Percentiles rank a stretch among this genome's conserved stretches.
These are phyloP conservation scores for Aspergillus ibericus DNA, from an alignment of 2,329 filamentous ascomycete genomes.

Conservation along the genomic window DNA sequence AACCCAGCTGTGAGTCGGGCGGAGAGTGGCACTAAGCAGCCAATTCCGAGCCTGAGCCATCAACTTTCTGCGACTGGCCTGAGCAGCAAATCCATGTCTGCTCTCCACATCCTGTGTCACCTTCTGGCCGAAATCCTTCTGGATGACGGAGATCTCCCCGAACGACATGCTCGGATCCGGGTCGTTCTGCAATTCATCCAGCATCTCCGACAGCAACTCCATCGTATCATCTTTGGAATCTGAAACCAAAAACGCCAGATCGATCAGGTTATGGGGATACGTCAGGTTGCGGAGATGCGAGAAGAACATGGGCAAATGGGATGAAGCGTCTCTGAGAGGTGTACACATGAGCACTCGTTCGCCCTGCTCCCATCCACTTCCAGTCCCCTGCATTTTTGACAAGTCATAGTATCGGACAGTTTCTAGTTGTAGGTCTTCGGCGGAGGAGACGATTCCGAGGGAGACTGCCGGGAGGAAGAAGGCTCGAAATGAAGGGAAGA, in stretches of 20 bases:
- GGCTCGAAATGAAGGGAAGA: slow-evolving; percentile 74
- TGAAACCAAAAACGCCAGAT: slow-evolving; percentile 93
- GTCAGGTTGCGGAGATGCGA: slow-evolving; percentile 95
- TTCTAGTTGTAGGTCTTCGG: slow-evolving; percentile 76
- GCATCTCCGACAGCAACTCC: slow-evolving; percentile 68
- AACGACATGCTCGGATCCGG: slow-evolving; percentile 78
- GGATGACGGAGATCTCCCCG: slow-evolving; percentile 94
- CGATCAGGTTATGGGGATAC: slow-evolving; percentile 94
- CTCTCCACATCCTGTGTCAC: slow-evolving; percentile 98
- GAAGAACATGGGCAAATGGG: slow-evolving; percentile 97
- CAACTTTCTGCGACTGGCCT: slow-evolving; percentile 87
- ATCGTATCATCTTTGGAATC: slow-evolving; percentile 95
- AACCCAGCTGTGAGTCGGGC: slow-evolving; percentile 97
- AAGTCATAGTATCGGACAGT: slow-evolving; percentile 97
- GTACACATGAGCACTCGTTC: slow-evolving; percentile 95
- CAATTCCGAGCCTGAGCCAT: slow-evolving; percentile 99
- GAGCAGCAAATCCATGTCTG: slow-evolving; percentile 93
- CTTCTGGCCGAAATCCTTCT: slow-evolving; percentile 98
- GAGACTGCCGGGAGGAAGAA: slow-evolving; percentile 62
- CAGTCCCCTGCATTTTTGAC: slow-evolving; percentile 84
- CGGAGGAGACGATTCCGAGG: slow-evolving; percentile 67
- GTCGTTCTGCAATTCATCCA: slow-evolving; percentile 78
- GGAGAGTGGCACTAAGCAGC: slow-evolving; percentile 87
- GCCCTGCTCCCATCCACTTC: slow-evolving; percentile 91
- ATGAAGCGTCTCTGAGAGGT: slow-evolving; percentile 85